These are phyloP conservation scores for Passiflora organensis DNA, from an alignment of 345 rosid species.

Conservation along the genomic window DNA sequence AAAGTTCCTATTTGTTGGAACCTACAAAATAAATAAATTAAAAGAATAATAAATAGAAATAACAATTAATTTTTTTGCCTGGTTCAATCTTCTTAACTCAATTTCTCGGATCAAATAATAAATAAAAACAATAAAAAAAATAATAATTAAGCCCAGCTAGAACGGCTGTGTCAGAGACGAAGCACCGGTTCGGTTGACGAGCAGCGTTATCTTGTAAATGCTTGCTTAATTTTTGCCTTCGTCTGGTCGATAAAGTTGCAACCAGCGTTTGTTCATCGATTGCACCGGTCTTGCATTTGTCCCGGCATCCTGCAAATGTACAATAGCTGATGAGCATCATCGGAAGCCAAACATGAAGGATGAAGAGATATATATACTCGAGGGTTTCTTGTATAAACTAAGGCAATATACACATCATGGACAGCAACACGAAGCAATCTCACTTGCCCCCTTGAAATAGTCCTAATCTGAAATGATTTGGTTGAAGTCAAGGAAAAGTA, in stretches of 20 bases:
- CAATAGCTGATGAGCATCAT: background rate
- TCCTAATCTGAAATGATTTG: slow-evolving; percentile 44
- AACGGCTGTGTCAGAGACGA: no score
- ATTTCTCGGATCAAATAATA: no score
- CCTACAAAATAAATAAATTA: no score
- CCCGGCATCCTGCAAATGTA: slow-evolving; percentile 40
- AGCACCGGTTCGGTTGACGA: no score
- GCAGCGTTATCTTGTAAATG: no score
- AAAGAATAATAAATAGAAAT: no score
- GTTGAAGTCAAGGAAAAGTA: no score
- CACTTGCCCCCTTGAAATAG: slow-evolving; percentile 55
- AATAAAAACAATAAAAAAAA: no score
- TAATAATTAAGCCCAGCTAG: no score
- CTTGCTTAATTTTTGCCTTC: slow-evolving; percentile 1
- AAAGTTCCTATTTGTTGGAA: no score
- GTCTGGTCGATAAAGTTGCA: slow-evolving; percentile 43
- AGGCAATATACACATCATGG: slow-evolving; percentile 42
- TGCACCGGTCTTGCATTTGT: slow-evolving; percentile 70
- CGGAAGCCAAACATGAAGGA: background rate
- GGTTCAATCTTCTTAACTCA: no score
- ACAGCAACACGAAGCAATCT: slow-evolving; percentile 65
- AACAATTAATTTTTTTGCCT: no score
- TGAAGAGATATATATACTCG: background rate
- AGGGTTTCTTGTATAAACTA: background rate
- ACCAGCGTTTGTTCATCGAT: slow-evolving; percentile 31